phyloP scores from a whole-genome alignment of 2,329 filamentous ascomycete genomes.

The Juglanconis sp. region DNA sequence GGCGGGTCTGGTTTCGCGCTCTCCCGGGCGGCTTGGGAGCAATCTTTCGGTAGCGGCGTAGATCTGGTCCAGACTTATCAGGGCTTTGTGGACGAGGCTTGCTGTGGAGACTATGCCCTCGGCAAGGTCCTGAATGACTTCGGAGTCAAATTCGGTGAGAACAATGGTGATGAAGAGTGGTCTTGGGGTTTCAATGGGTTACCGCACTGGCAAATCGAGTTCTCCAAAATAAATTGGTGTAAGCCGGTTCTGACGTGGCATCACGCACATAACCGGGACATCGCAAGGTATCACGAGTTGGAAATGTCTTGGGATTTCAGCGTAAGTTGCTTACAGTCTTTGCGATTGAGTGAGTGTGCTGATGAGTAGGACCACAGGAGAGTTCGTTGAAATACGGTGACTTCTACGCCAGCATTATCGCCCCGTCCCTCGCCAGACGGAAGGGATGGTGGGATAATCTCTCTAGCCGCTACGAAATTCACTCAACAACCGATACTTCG shows the following conservation, averaged over 20 bases:
- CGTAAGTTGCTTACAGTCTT: neutral
- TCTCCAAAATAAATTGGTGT: constrained; percentile 8
- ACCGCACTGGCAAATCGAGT: constrained; percentile 5
- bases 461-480: constrained; percentile 24
- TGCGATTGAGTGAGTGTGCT: neutral
- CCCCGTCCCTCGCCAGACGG: constrained; percentile 20
- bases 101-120: constrained; percentile 8
- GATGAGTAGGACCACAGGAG: neutral
- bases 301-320: constrained; percentile 25
- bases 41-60: neutral
- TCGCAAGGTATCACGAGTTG: constrained; percentile 24
- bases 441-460: constrained; percentile 26
- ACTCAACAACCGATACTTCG: constrained; percentile 19
- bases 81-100: neutral
- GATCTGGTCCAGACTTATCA: constrained; percentile 5
- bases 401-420: constrained; percentile 24
- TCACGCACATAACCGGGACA: constrained; percentile 24
- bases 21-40: constrained; percentile 11
- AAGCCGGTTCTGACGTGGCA: constrained; percentile 19
- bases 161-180: neutral
- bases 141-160: constrained; percentile 7
- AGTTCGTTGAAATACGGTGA: constrained; percentile 23
- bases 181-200: constrained; percentile 9
- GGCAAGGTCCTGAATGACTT: constrained; percentile 10
- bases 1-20: constrained; percentile 18